A percentile compares a stretch with the other conserved stretches of the same genome.
phyloP scores from a whole-genome alignment of 257 asterid genomes.

The Solanum etuberosum region DNA sequence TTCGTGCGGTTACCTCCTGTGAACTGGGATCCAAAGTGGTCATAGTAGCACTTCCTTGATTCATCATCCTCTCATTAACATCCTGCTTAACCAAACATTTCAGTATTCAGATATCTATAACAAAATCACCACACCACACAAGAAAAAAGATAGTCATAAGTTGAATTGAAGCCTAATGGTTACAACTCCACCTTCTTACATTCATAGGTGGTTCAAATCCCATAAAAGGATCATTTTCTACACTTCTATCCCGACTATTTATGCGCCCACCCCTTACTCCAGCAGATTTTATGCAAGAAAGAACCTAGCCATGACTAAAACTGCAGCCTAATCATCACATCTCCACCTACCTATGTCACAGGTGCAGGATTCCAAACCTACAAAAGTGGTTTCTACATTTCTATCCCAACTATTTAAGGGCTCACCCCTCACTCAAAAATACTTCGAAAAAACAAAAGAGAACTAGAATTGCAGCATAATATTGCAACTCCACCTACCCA shows the following conservation, averaged over 20 bases:
- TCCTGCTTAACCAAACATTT: constrained; percentile 9
- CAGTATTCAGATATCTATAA: neutral
- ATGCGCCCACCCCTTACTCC: neutral
- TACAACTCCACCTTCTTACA: neutral
- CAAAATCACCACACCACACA: neutral
- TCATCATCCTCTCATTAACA: constrained; percentile 44
- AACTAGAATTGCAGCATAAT: neutral
- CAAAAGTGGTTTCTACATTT: neutral
- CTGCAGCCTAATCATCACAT: neutral
- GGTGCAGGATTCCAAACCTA: neutral
- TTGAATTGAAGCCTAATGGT: neutral
- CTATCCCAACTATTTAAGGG: neutral
- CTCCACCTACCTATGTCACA: neutral
- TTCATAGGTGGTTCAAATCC: neutral
- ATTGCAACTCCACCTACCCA: neutral
- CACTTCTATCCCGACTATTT: neutral
- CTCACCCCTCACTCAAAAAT: neutral
- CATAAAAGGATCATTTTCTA: neutral
- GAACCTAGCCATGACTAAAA: neutral
- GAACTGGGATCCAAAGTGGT: constrained; percentile 28
- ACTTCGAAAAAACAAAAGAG: neutral
- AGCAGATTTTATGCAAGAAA: neutral
- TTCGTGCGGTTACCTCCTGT: constrained; percentile 41
- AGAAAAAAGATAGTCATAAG: neutral
- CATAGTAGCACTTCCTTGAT: constrained; percentile 53